These are phyloP conservation scores for Eucalyptus dawsonii DNA, from an alignment of 345 rosid species.

Conservation along the genomic window DNA sequence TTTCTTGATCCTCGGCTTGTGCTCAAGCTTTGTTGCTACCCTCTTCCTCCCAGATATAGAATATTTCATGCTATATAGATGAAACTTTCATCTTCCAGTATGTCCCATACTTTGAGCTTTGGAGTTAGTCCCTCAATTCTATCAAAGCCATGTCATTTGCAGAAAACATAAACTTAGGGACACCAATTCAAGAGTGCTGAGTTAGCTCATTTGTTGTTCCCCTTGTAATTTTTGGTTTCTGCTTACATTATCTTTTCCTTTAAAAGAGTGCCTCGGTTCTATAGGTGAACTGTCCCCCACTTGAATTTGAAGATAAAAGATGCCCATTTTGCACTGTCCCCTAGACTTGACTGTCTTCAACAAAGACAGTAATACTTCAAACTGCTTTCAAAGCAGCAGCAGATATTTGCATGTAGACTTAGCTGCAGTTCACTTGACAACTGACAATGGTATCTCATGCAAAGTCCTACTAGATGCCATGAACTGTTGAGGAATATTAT, in stretches of 20 bases:
- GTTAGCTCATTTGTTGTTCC: background rate
- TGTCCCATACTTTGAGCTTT: background rate
- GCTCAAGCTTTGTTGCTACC: background rate
- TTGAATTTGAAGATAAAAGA: background rate
- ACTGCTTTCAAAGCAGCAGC: background rate
- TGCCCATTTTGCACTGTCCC: background rate
- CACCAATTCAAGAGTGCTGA: background rate
- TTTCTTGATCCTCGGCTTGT: background rate
- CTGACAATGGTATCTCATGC: background rate
- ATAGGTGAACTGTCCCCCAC: background rate
- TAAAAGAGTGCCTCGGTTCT: background rate
- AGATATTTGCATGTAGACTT: background rate
- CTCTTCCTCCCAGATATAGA: background rate
- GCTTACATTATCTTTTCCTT: background rate
- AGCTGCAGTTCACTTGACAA: background rate
- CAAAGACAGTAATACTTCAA: background rate
- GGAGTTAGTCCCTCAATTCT: background rate
- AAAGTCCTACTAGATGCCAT: background rate
- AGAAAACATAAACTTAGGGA: background rate
- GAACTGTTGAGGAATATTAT: background rate
- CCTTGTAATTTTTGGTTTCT: background rate
- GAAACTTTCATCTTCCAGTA: background rate
- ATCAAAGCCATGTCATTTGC: background rate
- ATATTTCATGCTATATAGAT: background rate
- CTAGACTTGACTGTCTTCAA: background rate